These are phyloP conservation scores for Gelatoporia subvermispora DNA, from an alignment of 768 basidiomycete species.

Conservation along the genomic window DNA sequence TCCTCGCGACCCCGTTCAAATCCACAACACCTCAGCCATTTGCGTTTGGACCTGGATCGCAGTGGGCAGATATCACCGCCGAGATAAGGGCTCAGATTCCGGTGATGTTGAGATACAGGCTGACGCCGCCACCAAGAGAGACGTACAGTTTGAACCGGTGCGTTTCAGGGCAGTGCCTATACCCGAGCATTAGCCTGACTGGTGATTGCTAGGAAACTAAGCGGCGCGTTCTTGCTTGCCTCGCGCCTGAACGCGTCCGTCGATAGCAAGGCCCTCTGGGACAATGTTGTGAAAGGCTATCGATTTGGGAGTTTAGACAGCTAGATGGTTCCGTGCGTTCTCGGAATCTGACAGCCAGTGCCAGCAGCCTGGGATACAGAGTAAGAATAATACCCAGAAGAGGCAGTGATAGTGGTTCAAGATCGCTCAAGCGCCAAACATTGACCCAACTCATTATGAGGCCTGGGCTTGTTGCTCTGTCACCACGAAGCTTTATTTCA, in stretches of 20 bases:
- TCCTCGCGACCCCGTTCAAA: slow-evolving; percentile 85
- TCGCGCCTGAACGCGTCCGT: slow-evolving; percentile 70
- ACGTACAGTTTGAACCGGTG: slow-evolving; percentile 92
- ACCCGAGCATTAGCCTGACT: background rate
- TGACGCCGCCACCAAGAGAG: slow-evolving; percentile 91
- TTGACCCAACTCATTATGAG: too few relatives aligned
- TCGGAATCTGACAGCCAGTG: too few relatives aligned
- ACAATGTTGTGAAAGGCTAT: slow-evolving; percentile 48
- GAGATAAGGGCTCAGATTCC: slow-evolving; percentile 81
- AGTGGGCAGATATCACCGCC: slow-evolving; percentile 68
- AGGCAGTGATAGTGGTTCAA: too few relatives aligned
- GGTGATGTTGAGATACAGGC: slow-evolving; percentile 79
- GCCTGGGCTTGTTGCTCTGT: too few relatives aligned
- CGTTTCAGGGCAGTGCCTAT: slow-evolving; percentile 13
- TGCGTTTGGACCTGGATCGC: slow-evolving; percentile 63
- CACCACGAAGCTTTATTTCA: too few relatives aligned
- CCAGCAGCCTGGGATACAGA: too few relatives aligned
- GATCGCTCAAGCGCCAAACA: too few relatives aligned
- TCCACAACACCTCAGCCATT: slow-evolving; percentile 62
- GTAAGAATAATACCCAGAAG: too few relatives aligned
- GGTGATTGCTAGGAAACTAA: slow-evolving; percentile 57
- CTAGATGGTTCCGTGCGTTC: too few relatives aligned
- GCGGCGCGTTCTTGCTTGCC: slow-evolving; percentile 77
- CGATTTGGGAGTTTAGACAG: too few relatives aligned
- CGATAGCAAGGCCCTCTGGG: slow-evolving; percentile 74